phyloP scores from a whole-genome alignment of 148 eudicot genomes.

The Selenicereus undatus region DNA sequence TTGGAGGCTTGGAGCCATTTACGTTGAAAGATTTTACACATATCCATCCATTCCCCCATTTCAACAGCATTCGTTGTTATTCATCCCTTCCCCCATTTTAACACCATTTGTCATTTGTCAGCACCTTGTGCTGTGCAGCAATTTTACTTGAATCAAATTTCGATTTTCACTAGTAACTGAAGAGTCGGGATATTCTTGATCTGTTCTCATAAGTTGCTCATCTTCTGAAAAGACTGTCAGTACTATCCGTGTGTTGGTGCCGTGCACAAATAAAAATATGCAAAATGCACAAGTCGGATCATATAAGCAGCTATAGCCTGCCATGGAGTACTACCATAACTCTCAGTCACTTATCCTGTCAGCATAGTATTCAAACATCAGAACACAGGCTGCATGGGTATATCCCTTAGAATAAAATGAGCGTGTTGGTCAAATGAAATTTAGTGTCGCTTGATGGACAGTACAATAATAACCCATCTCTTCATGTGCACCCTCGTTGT shows the following conservation, averaged over 20 bases:
- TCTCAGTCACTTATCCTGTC: too few species aligned
- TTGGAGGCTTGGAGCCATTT: neutral
- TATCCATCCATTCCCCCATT: neutral
- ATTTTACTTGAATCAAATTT: neutral
- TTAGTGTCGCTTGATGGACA: neutral
- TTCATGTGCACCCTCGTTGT: neutral
- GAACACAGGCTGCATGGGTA: too few species aligned
- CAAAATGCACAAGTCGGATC: too few species aligned
- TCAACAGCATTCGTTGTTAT: neutral
- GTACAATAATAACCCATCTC: neutral
- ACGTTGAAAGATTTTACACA: neutral
- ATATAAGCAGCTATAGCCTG: too few species aligned
- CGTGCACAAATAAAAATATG: too few species aligned
- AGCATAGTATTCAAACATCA: too few species aligned
- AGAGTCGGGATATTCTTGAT: neutral
- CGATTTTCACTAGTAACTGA: neutral
- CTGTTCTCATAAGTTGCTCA: neutral
- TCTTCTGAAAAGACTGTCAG: too few species aligned
- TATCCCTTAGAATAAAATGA: too few species aligned
- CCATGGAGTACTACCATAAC: too few species aligned
- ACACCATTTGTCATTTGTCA: neutral
- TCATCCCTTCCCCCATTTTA: too few species aligned
- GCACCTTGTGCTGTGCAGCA: neutral
- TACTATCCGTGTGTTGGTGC: too few species aligned
- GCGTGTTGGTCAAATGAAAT: too few species aligned